Evolutionary conservation across 306 rosid genomes (phyloP), one percentile per base, ranked within the genome.

Genomic region (Acmispon strigosus): DNA sequence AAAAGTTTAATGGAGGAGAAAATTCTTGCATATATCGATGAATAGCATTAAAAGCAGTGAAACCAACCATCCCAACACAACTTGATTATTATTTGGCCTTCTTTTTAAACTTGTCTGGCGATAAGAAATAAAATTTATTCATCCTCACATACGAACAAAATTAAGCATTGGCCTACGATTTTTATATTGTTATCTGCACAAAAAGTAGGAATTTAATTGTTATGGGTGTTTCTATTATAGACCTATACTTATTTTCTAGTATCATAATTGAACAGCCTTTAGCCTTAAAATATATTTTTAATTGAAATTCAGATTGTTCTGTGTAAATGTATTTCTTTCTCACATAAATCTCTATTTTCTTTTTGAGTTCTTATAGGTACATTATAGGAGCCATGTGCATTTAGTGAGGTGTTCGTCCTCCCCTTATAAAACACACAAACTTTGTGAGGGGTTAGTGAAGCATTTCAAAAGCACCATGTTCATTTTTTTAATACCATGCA

Each of bases 21-120:
- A 70, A 69, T 36, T 15, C 37, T 55, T 56, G 37, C 62, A 13
- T 49, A 22, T 48, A 48, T 17, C 17, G n/a, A 34, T 72, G 43
- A 58, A 27, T 29, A 24, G 57, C 70, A 68, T 76, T 56, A 77
- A 69, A 77, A 77, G 71, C 69, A 77, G 81, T 51, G 72, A 77
- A 69, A 1, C 32, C 39, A 69, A 77, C 59, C 57, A 41, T 61
- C 37, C 32, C 32, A 27, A 3, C 32, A 61, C 76, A 41, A 61
- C 71, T 73, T 73, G 64, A 69, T 27, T 27, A 69, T 69, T 69
- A 76, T 60, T 76, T 41, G 64, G 34, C 32, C 48, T 37, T 42
- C 56, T 59, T 76, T 69, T 22, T 32, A 5, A 52, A 52, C 41
- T 63, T 66, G 61, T 75, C 67, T 32, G 45, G 66, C 73, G 18